Evolutionary conservation across 805 yeast species (phyloP), one percentile per base, ranked within the genome.

Genomic region (Soucietia sequanensis): DNA sequence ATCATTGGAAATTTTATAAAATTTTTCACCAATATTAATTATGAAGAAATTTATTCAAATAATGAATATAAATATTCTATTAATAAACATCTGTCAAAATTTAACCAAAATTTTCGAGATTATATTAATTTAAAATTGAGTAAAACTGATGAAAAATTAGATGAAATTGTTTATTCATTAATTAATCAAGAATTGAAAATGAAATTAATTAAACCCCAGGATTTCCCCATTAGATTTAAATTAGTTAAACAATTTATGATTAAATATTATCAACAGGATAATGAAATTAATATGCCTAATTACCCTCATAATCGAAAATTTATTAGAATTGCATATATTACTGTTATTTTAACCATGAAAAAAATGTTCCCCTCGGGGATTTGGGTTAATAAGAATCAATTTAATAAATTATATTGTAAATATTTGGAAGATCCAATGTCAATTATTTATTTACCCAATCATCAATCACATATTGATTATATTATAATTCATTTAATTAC

Each of bases 381-480:
- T 12, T 68, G 71, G 70, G 55, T 58, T 30, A 63, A 57, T 34
- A 42, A 46, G 13, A 36, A 38, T 17, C 65, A 68, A 38, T 50
- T 67, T 27, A 42, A 53, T 25, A 21, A 39, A 5, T 50, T 68
- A 31, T 61, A 50, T 47, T 35, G 50, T 22, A 46, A 56, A 24
- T 67, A 65, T 43, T 41, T 62, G 39, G 46, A 54, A 23, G 48
- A 68, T 34, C 73, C 73, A 5, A 64, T 65, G 71, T 63, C 72
- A 4, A 59, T 68, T 27, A 60, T 78, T 30, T 73, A 70, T 39
- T 60, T 77, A 38, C 84, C 84, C 3, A 76, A 79, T 44, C 84
- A 78, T 55, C 76, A 76, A 50, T 73, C 81, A 8, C 84, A 78
- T 48, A 60, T 78, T 26, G 84, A 78, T 53, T 78, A 78, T 50